Base-by-base conservation (phyloP, 768 basidiomycete genomes). In the Rhodotorula taiwanensis region DNA sequence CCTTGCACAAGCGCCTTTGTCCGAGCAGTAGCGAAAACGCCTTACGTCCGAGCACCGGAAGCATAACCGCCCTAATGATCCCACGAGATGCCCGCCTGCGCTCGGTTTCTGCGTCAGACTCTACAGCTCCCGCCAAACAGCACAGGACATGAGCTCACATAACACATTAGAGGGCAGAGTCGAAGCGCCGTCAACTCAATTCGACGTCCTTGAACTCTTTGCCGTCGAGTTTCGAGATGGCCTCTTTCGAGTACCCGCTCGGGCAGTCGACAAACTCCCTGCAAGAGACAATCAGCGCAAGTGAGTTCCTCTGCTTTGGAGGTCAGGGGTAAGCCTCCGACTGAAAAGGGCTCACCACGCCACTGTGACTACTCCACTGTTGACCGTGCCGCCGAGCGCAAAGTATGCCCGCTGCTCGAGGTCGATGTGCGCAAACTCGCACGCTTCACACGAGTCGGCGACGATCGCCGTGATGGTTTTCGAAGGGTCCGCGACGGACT, bases 251-350 rank as follows among this genome's bases (percentile, higher is more conserved):
- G 51, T 52, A 58, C 3, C 55, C 62, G 13, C 49, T 45, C 11
- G 62, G 62, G 39, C 62, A 63, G n/a, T 63, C 62, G 34, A 53
- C 30, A 50, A 63, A 63, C 21, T 44, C 31, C 62, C 61, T 62
- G 58, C n/a, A n/a, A n/a, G n/a, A n/a, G n/a, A n/a, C n/a, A n/a
- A n/a, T n/a, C n/a, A n/a, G n/a, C n/a, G n/a, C n/a, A n/a, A n/a
- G n/a, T n/a, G n/a, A n/a, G n/a, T n/a, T n/a, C n/a, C n/a, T n/a
- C n/a, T n/a, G n/a, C n/a, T n/a, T n/a, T n/a, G n/a, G n/a, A n/a
- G n/a, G n/a, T n/a, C n/a, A n/a, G n/a, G n/a, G n/a, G n/a, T n/a
- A n/a, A n/a, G n/a, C n/a, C n/a, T n/a, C n/a, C n/a, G n/a, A n/a
- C n/a, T n/a, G n/a, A 23, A 8, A 3, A 30, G 1, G 55, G 27